Evolutionary conservation across 1,284 basidiomycete species (phyloP), one percentile per base, ranked within the genome.

Genomic region (Trichosporon sp.): DNA sequence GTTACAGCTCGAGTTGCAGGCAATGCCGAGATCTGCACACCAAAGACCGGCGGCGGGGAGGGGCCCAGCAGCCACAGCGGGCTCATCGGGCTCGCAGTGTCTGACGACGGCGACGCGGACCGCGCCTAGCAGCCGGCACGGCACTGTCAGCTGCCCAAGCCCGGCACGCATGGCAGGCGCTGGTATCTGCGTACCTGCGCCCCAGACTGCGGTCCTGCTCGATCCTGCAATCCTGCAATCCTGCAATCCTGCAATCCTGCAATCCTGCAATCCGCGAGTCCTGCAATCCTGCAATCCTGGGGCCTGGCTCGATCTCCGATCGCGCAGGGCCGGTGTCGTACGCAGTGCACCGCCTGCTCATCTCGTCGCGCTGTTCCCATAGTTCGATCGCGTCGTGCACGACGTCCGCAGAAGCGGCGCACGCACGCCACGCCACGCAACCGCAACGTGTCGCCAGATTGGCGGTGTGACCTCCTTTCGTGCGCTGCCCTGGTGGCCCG

Each of bases 391-490:
- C n/a, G 23, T 25, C 8, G 47, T 51, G 47, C 23, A 25, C 47
- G 47, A 51, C n/a, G 47, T 51, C 38, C 9, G 3, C 47, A 12
- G 47, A 21, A 44, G 38, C 21, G 3, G 9, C 11, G 7, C 8
- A 51, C 9, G 21, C 47, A 51, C 21, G 47, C 56, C 15, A 51
- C 44, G 21, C 44, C 56, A 60, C 53, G 56, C 29, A 51, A 51
- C 21, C n/a, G 47, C 47, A 51, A 51, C 47, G 47, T 25, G 21
- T 51, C 47, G n/a, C n/a, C n/a, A n/a, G 23, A 25, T 51, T 9
- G 21, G 18, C 23, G 53, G 56, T 60, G 56, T 60, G 27, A 60
- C 56, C 29, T 60, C 56, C 56, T 60, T 60, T 60, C 56, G 56
- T 60, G 56, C 56, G 29, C 56, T 60, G 18, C n/a, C n/a, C n/a